Percentiles rank a stretch among this genome's conserved stretches.
phyloP scores from a whole-genome alignment of 257 asterid species.

The Rauvolfia tetraphylla region DNA sequence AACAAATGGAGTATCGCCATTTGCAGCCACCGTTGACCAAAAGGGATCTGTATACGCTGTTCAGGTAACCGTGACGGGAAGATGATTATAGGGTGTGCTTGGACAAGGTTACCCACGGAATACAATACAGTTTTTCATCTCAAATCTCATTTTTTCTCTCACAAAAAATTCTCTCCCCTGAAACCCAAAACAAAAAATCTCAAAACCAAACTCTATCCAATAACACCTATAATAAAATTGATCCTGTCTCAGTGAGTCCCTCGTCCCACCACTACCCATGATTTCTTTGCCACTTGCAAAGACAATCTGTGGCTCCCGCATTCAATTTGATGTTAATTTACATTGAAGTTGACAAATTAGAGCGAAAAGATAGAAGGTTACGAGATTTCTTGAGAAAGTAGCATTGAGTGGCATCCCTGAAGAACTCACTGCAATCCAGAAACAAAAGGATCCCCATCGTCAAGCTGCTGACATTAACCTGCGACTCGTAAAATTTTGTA shows the following conservation, averaged over 20 bases:
- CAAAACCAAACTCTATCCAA: too few relatives aligned
- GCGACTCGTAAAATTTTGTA: too few relatives aligned
- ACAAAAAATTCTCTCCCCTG: too few relatives aligned
- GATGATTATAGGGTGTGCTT: neutral
- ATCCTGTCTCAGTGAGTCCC: too few relatives aligned
- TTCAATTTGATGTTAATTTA: neutral
- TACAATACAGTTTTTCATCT: too few relatives aligned
- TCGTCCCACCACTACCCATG: neutral
- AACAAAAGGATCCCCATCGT: too few relatives aligned
- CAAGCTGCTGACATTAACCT: too few relatives aligned
- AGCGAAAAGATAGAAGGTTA: neutral
- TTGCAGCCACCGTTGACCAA: neutral
- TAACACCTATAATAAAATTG: too few relatives aligned
- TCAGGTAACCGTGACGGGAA: neutral
- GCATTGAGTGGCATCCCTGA: neutral
- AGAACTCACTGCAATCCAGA: neutral
- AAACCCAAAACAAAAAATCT: too few relatives aligned
- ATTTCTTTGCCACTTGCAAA: neutral
- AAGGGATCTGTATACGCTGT: neutral
- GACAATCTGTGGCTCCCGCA: neutral
- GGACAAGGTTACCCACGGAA: neutral
- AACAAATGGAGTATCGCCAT: neutral
- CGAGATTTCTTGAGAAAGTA: too few relatives aligned
- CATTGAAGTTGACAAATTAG: neutral
- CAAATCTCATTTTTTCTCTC: too few relatives aligned